Base-by-base conservation (phyloP, 2,329 filamentous ascomycete species). In the Monosporascus sp. region DNA sequence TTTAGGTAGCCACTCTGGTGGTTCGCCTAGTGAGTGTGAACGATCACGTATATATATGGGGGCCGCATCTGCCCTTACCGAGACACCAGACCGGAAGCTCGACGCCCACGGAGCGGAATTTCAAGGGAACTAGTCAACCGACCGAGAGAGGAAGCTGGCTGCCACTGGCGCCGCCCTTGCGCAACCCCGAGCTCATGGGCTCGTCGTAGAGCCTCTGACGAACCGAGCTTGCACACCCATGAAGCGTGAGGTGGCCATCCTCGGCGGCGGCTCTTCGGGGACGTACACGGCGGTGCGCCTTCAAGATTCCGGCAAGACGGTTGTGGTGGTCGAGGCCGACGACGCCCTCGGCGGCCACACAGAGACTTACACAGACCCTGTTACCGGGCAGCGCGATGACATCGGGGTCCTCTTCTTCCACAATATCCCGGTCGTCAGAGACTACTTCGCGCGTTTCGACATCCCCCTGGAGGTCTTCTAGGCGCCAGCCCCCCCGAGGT, bases 181-280 rank as follows among this genome's bases (percentile, higher is more conserved):
- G 3, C 27, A 31, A 31, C 1, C 27, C 9, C 27, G 9, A 31
- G 9, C 9, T 31, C 27, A 31, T 31, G 27, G 9, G 27, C 27
- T 11, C 27, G 27, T 5, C 9, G 27, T 11, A 14, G 27, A 14
- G 27, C 27, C 3, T 4, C 27, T 5, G 27, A 9, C 1, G 27
- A 11, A 14, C 27, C 27, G 27, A 31, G 27, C 4, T 14, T 31
- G 27, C 27, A 11, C 2, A 27, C 27, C 3, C 45, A 55, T 57
- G 18, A 41, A 52, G 9, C 58, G 58, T 45, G 61, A 64, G 20
- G 56, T 64, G 18, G 53, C 49, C 48, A 59, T 77, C 52, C 68
- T 77, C 38, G 74, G 75, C 38, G 74, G 73, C 3, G 75, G 75
- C 25, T 62, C 69, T 1, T 57, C 63, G 22, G 74, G 74, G 6